These are phyloP conservation scores for Pseudozyma sp. DNA, from an alignment of 1,284 basidiomycete genomes.

Conservation along the genomic window DNA sequence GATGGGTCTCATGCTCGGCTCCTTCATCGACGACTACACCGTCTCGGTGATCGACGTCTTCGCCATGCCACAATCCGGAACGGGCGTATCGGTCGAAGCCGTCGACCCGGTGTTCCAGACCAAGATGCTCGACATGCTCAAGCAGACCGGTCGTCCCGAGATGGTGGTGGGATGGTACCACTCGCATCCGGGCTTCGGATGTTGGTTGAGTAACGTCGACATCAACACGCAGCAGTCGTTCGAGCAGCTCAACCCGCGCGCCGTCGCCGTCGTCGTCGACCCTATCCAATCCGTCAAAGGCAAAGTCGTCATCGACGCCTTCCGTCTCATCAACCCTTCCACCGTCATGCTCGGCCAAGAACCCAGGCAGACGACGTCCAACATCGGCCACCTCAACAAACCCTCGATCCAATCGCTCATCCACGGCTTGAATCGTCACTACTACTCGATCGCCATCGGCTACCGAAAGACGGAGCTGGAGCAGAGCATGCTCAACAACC, in stretches of 20 bases:
- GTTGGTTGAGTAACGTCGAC: slow-evolving; percentile 98
- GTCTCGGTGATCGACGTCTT: slow-evolving; percentile 95
- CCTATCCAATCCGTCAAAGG: slow-evolving; percentile 97
- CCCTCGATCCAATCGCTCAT: slow-evolving; percentile 86
- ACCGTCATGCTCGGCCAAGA: slow-evolving; percentile 80
- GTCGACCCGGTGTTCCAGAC: slow-evolving; percentile 99
- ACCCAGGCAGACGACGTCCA: slow-evolving; percentile 95
- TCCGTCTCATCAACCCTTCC: slow-evolving; percentile 74
- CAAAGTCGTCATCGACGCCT: slow-evolving; percentile 96
- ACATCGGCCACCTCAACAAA: slow-evolving; percentile 98
- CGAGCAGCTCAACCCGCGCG: slow-evolving; percentile 91
- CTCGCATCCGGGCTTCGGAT: slow-evolving; percentile 99
- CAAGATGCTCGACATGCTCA: slow-evolving; percentile 99
- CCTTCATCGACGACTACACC: slow-evolving; percentile 95
- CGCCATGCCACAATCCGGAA: slow-evolving; percentile 99
- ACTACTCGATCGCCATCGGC: slow-evolving; percentile 68
- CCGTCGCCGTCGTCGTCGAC: slow-evolving; percentile 97
- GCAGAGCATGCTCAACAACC: slow-evolving; percentile 68
- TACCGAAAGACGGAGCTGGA: slow-evolving; percentile 69
- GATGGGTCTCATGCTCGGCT: slow-evolving; percentile 99
- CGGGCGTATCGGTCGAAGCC: slow-evolving; percentile 97
- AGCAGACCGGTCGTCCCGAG: slow-evolving; percentile 97
- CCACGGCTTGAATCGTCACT: slow-evolving; percentile 68
- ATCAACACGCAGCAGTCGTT: slow-evolving; percentile 99
- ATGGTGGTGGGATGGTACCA: slow-evolving; percentile 99